Base-by-base conservation (phyloP, 306 rosid genomes). In the Cicer cuneatum region DNA sequence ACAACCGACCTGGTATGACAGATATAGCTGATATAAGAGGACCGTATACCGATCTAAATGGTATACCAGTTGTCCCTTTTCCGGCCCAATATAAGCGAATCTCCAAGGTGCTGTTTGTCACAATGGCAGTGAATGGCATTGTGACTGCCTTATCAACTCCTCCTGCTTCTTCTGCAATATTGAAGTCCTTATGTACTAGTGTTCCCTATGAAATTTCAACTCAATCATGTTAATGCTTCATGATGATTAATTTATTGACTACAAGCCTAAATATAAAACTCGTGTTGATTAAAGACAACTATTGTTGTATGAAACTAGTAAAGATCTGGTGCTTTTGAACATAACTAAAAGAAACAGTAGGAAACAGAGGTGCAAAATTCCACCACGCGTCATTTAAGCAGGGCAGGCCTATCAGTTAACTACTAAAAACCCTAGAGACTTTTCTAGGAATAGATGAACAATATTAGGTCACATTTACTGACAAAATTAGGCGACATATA, bases 21-120 rank as follows among this genome's bases (percentile, higher is more conserved):
- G 68, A 38, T 62, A 62, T 62, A 38, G 68, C 68, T 5, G 68
- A 62, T 38, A 59, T 59, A 59, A 59, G 66, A 13, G 66, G 66
- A 13, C 66, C 66, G 13, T 59, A 59, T 33, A 59, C 66, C 4
- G 43, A 35, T 59, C 43, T 59, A 13, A 2, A 13, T 1, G 66
- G 66, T 13, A 59, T 6, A 33, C 43, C n/a, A 35, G 43, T 59
- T 13, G 66, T 59, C 42, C 66, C 66, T 35, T 59, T 59, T 7
- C 66, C 66, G 0, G 66, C 66, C 66, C 66, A 59, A 59, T 59
- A 59, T 13, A 59, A 59, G 43, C 66, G 66, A 59, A 59, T 59
- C 43, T 59, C 66, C 66, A 59, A 33, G 1, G 66, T 59, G 35
- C 18, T 59, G 1, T 37, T 5, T 0, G 7, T 40, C 24, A 39